Base-by-base conservation (phyloP, 495 filamentous ascomycete species). In the Penicillium maclennaniae region DNA sequence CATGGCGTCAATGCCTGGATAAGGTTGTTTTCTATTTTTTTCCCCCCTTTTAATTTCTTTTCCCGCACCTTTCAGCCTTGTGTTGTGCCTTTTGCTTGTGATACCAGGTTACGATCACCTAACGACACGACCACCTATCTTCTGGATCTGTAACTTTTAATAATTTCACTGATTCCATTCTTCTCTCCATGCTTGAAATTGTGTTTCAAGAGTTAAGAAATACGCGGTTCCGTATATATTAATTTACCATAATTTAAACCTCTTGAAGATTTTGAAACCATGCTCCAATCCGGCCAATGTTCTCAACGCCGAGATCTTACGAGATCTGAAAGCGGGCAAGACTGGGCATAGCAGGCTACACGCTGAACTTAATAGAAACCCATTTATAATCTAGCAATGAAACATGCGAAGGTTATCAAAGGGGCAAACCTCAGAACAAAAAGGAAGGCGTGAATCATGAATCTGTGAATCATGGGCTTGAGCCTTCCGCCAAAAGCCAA, bases 101-200 rank as follows among this genome's bases (percentile, higher is more conserved):
- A 73, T 71, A 73, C 68, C 70, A 73, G 62, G 61, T 66, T 69
- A 71, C 54, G 62, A 68, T 64, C 69, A 45, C 41, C 39, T 48
- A 59, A 66, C 56, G 69, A 69, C 44, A 55, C 28, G 27, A 12
- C 23, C 53, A 49, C 61, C 55, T 67, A 59, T 47, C 56, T 66
- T 65, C 63, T 72, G 50, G 58, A 58, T 54, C 58, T 69, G 60
- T 69, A 68, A 65, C 66, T 69, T 56, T 66, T 60, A 58, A 65
- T 58, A 62, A 65, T 56, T 48, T 51, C 43, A n/a, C 39, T 50
- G 27, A 44, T 44, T 58, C 43, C 17, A 43, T 43, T 54, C 46
- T 40, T 40, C 38, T 44, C 17, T 27, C 19, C 23, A n/a, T 27
- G 16, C 28, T 14, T 38, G 42, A 17, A 20, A 34, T 12, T 3